These are phyloP conservation scores for Buxus sempervirens DNA, from an alignment of 164 flowering plant species.

Conservation along the genomic window DNA sequence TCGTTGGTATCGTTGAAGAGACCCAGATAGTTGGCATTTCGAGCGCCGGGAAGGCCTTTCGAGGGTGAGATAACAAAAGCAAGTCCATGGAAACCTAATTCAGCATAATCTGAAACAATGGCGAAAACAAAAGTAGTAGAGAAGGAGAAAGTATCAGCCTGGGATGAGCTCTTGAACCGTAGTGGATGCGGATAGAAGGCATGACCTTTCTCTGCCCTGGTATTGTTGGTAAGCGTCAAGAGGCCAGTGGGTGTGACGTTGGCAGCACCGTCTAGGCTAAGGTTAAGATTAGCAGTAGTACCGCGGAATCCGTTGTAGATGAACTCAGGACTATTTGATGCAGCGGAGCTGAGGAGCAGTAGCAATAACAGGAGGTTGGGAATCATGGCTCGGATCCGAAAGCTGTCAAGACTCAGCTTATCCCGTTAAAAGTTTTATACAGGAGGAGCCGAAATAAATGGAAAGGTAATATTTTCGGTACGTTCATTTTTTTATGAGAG, in stretches of 20 bases:
- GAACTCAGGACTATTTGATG: slow-evolving; percentile 6
- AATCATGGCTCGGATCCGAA: slow-evolving; percentile 1
- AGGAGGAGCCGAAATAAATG: too few relatives aligned
- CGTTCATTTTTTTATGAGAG: too few relatives aligned
- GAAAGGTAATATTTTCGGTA: too few relatives aligned
- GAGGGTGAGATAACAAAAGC: slow-evolving; percentile 1
- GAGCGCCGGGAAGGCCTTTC: not conserved
- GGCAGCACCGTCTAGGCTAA: slow-evolving; percentile 26
- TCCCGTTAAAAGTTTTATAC: too few relatives aligned
- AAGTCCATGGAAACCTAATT: not conserved
- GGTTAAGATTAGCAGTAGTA: too few relatives aligned
- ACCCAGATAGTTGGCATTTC: not conserved
- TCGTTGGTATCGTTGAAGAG: not conserved
- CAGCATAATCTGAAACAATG: not conserved
- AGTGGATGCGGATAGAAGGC: slow-evolving; percentile 21
- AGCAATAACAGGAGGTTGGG: not conserved
- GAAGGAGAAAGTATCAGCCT: slow-evolving; percentile 9
- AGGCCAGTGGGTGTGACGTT: slow-evolving; percentile 17
- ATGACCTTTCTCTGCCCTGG: slow-evolving; percentile 11
- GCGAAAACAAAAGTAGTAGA: slow-evolving; percentile 9
- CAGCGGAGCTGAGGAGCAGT: not conserved
- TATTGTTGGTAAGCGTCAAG: slow-evolving; percentile 20
- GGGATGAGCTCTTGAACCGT: slow-evolving; percentile 2
- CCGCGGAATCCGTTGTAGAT: slow-evolving; percentile 19
- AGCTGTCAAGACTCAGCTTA: too few relatives aligned